Conservation (phyloP, 2,329 filamentous ascomycete species). For the Colletotrichum sp. region DNA sequence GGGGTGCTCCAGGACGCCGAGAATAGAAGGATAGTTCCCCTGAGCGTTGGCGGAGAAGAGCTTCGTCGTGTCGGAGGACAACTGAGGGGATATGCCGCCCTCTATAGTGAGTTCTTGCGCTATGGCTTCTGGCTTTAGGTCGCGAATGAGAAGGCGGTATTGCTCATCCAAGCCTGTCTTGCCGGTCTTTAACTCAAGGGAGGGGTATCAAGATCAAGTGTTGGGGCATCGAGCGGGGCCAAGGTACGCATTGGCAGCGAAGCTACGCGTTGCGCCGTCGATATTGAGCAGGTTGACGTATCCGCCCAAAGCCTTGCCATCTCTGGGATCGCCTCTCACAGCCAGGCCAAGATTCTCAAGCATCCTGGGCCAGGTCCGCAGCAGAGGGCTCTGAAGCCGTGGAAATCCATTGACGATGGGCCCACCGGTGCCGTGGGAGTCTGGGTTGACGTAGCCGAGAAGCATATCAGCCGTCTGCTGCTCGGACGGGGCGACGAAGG, state of each 20-base stretch:
- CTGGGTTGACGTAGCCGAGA: not conserved
- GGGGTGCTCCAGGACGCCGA: constrained; percentile 18
- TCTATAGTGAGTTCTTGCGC: constrained; percentile 10
- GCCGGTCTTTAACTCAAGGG: not conserved
- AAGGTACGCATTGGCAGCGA: constrained; percentile 27
- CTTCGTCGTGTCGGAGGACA: constrained; percentile 7
- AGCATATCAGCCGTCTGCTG: not conserved
- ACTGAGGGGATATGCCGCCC: constrained; percentile 18
- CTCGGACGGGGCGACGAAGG: not conserved
- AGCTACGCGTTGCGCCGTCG: constrained; percentile 27
- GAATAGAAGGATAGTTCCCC: constrained; percentile 6
- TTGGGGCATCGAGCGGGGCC: constrained; percentile 6
- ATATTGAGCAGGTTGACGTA: constrained; percentile 24
- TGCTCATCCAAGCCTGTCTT: not conserved
- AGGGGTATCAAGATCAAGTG: not conserved
- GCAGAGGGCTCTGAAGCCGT: not conserved
- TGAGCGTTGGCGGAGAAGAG: constrained; percentile 3
- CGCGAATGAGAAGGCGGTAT: not conserved
- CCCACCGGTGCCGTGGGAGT: not conserved
- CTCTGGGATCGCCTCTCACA: constrained; percentile 22
- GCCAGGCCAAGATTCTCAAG: constrained; percentile 19
- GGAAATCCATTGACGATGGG: constrained; percentile 8
- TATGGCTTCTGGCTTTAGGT: not conserved
- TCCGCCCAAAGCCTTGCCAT: constrained; percentile 20
- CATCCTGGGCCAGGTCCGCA: constrained; percentile 7